A percentile compares a stretch with the other conserved stretches of the same genome.
These are phyloP conservation scores for Heterobasidion occidentale DNA, from an alignment of 1,284 basidiomycete genomes.

Conservation along the genomic window DNA sequence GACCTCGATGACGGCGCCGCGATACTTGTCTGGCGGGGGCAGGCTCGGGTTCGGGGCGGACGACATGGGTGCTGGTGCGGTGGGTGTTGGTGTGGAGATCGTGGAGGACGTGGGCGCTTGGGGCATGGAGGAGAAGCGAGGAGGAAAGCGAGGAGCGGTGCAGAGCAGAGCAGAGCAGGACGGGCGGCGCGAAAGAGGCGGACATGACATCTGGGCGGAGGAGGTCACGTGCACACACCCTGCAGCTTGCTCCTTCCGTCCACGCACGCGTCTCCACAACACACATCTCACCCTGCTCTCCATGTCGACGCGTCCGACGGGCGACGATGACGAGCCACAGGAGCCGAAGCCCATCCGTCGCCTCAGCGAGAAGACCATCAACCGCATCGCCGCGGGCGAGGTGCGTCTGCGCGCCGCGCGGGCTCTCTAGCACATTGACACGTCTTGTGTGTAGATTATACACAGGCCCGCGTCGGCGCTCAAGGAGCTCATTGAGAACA, in stretches of 20 bases:
- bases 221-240: constrained; percentile 9
- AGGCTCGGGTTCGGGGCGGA: neutral
- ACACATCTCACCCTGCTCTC: neutral
- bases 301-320: neutral
- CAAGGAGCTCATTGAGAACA: constrained; percentile 95
- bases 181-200: too few relatives aligned
- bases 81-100: neutral
- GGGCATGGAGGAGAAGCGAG: too few relatives aligned
- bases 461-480: constrained; percentile 93
- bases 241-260: neutral
- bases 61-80: neutral
- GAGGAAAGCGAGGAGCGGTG: too few relatives aligned
- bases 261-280: neutral
- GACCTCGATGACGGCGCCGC: constrained; percentile 78
- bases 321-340: neutral
- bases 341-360: constrained; percentile 55
- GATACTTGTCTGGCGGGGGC: constrained; percentile 46
- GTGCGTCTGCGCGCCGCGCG: constrained; percentile 26
- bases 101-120: too few relatives aligned
- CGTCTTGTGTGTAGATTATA: constrained; percentile 64
- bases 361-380: constrained; percentile 69
- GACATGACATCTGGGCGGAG: constrained; percentile 16
- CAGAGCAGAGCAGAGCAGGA: too few relatives aligned
- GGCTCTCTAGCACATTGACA: neutral
- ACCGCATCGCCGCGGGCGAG: constrained; percentile 79